These are phyloP conservation scores for Melaleuca alternifolia DNA, from an alignment of 345 rosid species.

Conservation along the genomic window DNA sequence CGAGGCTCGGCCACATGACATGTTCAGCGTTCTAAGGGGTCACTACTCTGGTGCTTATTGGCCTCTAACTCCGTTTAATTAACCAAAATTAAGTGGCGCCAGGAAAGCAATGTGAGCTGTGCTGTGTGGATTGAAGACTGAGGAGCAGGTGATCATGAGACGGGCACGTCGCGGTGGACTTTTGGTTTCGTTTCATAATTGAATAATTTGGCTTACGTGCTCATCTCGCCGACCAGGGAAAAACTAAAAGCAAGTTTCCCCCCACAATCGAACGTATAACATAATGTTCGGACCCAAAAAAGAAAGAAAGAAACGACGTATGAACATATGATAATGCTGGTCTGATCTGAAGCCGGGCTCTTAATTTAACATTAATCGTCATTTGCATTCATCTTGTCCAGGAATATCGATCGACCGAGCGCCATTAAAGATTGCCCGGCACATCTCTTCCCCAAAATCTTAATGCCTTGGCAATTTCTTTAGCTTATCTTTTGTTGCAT, in stretches of 20 bases:
- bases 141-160: neutral
- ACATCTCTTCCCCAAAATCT: neutral
- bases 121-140: neutral
- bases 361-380: neutral
- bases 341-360: neutral
- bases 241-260: neutral
- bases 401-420: neutral
- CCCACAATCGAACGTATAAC: neutral
- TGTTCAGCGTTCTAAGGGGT: neutral
- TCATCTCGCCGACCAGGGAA: neutral
- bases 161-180: neutral
- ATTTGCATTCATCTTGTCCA: neutral
- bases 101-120: neutral
- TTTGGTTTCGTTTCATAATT: neutral
- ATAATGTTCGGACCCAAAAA: neutral
- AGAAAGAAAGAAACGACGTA: neutral
- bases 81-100: neutral
- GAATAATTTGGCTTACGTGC: neutral
- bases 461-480: neutral
- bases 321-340: neutral
- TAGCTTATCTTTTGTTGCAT: neutral
- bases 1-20: neutral
- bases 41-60: neutral
- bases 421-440: neutral
- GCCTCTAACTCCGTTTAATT: neutral